Conservation (phyloP, 225 moss, liverwort and hornwort species). For the Marchantia polymorpha region DNA sequence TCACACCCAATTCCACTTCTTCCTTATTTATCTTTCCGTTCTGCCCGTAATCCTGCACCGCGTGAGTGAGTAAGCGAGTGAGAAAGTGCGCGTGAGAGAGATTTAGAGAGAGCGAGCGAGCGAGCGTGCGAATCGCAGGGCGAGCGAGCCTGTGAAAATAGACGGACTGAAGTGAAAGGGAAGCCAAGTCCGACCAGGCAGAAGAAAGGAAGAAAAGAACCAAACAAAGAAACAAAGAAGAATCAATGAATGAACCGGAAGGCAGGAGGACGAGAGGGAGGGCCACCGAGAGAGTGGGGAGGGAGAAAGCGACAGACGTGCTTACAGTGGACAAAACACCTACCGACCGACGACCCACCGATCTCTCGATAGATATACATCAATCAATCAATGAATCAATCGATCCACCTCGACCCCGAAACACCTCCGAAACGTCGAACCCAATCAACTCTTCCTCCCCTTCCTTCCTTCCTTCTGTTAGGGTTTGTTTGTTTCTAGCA, state of each 20-base stretch:
- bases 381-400: neutral
- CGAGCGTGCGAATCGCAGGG: no score
- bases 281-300: no score
- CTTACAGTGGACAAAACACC: neutral
- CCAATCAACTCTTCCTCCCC: neutral
- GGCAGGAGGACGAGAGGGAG: neutral
- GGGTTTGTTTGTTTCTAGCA: slow-evolving; percentile 13
- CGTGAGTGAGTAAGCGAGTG: neutral
- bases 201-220: neutral
- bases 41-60: neutral
- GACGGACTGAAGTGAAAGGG: neutral
- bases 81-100: no score
- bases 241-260: no score
- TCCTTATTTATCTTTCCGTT: neutral
- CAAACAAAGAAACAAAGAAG: no score
- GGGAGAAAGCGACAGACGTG: neutral
- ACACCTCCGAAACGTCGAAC: neutral
- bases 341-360: slow-evolving; percentile 13
- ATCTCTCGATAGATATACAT: neutral
- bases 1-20: neutral
- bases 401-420: neutral
- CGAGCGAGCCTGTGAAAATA: neutral
- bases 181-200: neutral
- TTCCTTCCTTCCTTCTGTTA: neutral
- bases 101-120: no score